These are phyloP conservation scores for Inga laurina DNA, from an alignment of 306 rosid species.

Conservation along the genomic window DNA sequence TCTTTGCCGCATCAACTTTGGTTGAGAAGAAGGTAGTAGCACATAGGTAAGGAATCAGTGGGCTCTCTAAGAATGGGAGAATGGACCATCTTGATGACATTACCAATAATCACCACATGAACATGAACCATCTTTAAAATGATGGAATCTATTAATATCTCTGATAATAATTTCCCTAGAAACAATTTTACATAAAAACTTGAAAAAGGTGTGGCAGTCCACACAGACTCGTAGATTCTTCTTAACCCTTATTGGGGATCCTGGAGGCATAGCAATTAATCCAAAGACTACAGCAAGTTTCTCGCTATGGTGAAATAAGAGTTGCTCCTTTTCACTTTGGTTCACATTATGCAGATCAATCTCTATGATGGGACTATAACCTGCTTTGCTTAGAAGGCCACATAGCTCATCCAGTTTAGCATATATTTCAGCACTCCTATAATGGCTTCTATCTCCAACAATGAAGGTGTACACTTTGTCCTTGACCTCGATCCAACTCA, in stretches of 20 bases:
- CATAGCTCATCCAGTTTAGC: slow-evolving; percentile 70
- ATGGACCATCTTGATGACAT: slow-evolving; percentile 28
- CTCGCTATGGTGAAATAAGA: slow-evolving; percentile 77
- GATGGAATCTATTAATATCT: slow-evolving; percentile 78
- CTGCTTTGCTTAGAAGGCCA: slow-evolving; percentile 61
- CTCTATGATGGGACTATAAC: slow-evolving; percentile 78
- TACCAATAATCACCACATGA: slow-evolving; percentile 96
- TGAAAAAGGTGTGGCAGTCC: slow-evolving; percentile 82
- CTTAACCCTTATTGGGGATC: slow-evolving; percentile 79
- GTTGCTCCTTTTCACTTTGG: slow-evolving; percentile 62
- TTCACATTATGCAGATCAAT: slow-evolving; percentile 81
- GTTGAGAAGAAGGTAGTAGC: slow-evolving; percentile 7
- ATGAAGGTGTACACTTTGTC: slow-evolving; percentile 73
- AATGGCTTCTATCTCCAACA: slow-evolving; percentile 80
- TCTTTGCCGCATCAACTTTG: slow-evolving; percentile 1
- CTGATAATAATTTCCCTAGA: slow-evolving; percentile 80
- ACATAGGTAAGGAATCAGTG: slow-evolving; percentile 7
- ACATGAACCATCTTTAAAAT: slow-evolving; percentile 80
- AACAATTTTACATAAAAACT: slow-evolving; percentile 59
- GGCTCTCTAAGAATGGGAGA: slow-evolving; percentile 3
- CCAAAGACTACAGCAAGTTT: slow-evolving; percentile 91
- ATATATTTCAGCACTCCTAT: slow-evolving; percentile 70
- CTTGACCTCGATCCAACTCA: slow-evolving; percentile 91
- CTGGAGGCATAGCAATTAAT: slow-evolving; percentile 69
- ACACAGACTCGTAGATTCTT: slow-evolving; percentile 82